Conservation (phyloP, 257 asterid genomes). For the Cordia subcordata region DNA sequence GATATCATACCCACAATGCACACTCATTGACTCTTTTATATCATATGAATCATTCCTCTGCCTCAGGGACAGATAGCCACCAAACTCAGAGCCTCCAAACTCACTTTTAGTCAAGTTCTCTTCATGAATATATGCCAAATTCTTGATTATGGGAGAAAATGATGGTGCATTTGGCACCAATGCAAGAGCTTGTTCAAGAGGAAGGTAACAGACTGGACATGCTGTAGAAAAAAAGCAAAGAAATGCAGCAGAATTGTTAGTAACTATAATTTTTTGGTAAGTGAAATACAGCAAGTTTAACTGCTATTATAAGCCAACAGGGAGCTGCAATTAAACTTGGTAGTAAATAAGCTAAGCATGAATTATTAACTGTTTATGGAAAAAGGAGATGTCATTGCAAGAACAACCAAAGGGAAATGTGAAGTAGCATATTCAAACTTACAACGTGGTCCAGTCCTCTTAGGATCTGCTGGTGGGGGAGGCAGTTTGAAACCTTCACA, state of each 20-base stretch:
- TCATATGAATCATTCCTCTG: constrained; percentile 78
- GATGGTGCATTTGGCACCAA: constrained; percentile 73
- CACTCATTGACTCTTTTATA: constrained; percentile 69
- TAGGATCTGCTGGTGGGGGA: constrained; percentile 90
- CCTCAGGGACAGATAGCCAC: constrained; percentile 75
- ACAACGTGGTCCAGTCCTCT: constrained; percentile 92
- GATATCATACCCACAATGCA: constrained; percentile 85
- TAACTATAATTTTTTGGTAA: no score
- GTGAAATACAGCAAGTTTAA: no score
- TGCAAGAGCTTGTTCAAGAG: constrained; percentile 67
- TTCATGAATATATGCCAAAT: constrained; percentile 62
- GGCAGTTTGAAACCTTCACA: constrained; percentile 81
- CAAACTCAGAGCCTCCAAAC: constrained; percentile 94
- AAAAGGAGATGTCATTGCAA: neutral
- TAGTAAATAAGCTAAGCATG: neutral
- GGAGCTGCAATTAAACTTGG: no score
- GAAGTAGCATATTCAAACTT: constrained; percentile 26
- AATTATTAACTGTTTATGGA: neutral
- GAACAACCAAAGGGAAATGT: neutral
- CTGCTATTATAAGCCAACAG: neutral
- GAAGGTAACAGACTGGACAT: constrained; percentile 94
- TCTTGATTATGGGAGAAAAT: constrained; percentile 65
- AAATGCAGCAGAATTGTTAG: constrained; percentile 7
- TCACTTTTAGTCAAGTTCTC: constrained; percentile 60
- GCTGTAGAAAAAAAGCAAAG: constrained; percentile 47